These are phyloP conservation scores for Cyberlindnera euphorbiiphila DNA, from an alignment of 805 yeast species.

Conservation along the genomic window DNA sequence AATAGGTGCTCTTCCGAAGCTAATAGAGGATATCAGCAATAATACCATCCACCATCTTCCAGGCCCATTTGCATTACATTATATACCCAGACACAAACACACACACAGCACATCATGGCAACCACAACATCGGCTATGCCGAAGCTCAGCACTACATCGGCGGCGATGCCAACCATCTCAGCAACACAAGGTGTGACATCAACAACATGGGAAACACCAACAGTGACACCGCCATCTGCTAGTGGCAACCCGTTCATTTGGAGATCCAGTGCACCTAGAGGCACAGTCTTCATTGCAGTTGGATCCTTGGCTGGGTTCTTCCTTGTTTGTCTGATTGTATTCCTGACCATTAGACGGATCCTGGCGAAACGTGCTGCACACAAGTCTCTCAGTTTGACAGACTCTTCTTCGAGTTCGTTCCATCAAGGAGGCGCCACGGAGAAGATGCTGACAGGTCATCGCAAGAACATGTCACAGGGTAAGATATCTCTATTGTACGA, in stretches of 20 bases:
- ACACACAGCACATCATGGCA: slow-evolving; percentile 1
- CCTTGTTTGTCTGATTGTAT: slow-evolving; percentile 44
- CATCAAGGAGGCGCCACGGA: slow-evolving; percentile 13
- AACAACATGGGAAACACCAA: slow-evolving; percentile 28
- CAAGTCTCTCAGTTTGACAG: slow-evolving; percentile 32
- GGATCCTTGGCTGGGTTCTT: slow-evolving; percentile 66
- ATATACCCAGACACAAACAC: no score
- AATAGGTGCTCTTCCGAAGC: no score
- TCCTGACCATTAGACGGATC: slow-evolving; percentile 47
- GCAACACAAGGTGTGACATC: slow-evolving; percentile 15
- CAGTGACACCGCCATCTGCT: slow-evolving; percentile 50
- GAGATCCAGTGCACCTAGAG: slow-evolving; percentile 51
- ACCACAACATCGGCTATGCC: slow-evolving; percentile 10
- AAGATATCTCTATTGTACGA: slow-evolving; percentile 23
- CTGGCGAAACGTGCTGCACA: slow-evolving; percentile 51
- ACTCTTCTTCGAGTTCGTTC: slow-evolving; percentile 20
- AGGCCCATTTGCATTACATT: no score
- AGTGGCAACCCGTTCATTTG: slow-evolving; percentile 61
- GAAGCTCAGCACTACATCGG: slow-evolving; percentile 4
- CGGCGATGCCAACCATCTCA: slow-evolving; percentile 15
- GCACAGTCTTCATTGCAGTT: slow-evolving; percentile 80
- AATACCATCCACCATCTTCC: no score
- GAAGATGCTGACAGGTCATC: slow-evolving; percentile 9
- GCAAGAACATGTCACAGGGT: slow-evolving; percentile 15
- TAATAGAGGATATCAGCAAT: no score